Evolutionary conservation across 306 rosid genomes (phyloP).

Genomic region (Luffa acutangula): DNA sequence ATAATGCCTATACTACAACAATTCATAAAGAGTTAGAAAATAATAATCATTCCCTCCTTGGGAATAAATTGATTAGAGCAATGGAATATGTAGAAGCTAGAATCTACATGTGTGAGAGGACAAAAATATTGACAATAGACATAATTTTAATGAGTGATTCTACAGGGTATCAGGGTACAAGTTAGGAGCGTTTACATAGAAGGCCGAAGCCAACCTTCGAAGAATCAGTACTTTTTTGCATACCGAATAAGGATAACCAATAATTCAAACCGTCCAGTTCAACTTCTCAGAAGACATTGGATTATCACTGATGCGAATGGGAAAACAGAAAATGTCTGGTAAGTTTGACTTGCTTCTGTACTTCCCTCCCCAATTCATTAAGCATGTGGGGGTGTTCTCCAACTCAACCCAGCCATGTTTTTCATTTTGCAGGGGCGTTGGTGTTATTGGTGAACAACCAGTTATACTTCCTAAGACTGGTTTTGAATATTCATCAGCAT

Average conservation of each 20-base stretch:
- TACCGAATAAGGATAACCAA: slow-evolving; percentile 83
- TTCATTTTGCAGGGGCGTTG: slow-evolving; percentile 58
- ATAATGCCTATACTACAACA: background rate
- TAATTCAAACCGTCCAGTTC: slow-evolving; percentile 68
- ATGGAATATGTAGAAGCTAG: background rate
- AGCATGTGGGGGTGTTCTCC: background rate
- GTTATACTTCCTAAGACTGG: slow-evolving; percentile 75
- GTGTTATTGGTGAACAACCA: slow-evolving; percentile 97
- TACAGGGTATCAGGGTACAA: slow-evolving; percentile 86
- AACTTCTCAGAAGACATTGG: slow-evolving; percentile 97
- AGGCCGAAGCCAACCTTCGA: slow-evolving; percentile 85
- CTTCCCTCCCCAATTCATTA: slow-evolving; percentile 10
- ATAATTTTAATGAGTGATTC: background rate
- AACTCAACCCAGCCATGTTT: background rate
- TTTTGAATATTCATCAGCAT: slow-evolving; percentile 94
- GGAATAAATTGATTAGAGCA: background rate
- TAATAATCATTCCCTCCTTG: background rate
- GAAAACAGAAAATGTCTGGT: slow-evolving; percentile 77
- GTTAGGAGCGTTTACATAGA: slow-evolving; percentile 93
- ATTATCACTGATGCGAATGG: slow-evolving; percentile 85
- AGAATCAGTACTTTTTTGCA: slow-evolving; percentile 79
- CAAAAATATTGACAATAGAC: background rate
- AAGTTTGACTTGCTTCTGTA: slow-evolving; percentile 18
- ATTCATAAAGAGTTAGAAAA: background rate
- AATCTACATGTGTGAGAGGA: background rate